Conservation (phyloP, 805 yeast genomes). For the Candida saitoana region DNA sequence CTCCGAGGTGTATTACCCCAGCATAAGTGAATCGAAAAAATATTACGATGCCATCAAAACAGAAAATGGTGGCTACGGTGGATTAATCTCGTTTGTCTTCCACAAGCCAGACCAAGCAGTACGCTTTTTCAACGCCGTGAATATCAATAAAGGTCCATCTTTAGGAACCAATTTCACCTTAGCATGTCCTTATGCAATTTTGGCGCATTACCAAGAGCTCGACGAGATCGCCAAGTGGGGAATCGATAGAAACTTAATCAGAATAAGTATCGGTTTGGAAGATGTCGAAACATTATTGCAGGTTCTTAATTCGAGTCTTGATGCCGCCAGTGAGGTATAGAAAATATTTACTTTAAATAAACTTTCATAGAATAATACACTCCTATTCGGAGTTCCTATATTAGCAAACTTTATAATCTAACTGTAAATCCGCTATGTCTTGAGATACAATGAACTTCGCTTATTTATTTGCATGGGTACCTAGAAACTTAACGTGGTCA, state of each 20-base stretch:
- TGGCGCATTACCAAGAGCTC: slow-evolving; percentile 80
- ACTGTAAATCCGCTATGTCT: too few species aligned
- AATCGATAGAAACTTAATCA: slow-evolving; percentile 68
- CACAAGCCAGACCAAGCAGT: slow-evolving; percentile 59
- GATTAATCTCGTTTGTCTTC: slow-evolving; percentile 73
- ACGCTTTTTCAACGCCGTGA: slow-evolving; percentile 66
- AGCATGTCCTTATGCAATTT: slow-evolving; percentile 83
- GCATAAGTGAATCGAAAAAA: slow-evolving; percentile 45
- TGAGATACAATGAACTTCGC: too few species aligned
- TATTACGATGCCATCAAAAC: slow-evolving; percentile 71
- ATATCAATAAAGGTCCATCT: slow-evolving; percentile 82
- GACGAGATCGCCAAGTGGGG: slow-evolving; percentile 81
- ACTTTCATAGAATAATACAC: not conserved
- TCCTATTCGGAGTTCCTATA: too few species aligned
- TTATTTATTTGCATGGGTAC: slow-evolving; percentile 4
- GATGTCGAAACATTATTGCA: slow-evolving; percentile 53
- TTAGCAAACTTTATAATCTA: too few species aligned
- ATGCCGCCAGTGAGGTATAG: slow-evolving; percentile 21
- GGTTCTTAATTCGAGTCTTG: slow-evolving; percentile 51
- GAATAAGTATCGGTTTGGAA: slow-evolving; percentile 85
- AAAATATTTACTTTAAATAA: too few species aligned
- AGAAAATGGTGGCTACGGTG: slow-evolving; percentile 83
- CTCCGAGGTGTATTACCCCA: slow-evolving; percentile 70
- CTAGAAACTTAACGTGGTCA: slow-evolving; percentile 24
- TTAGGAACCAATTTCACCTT: slow-evolving; percentile 86